Percentiles rank a stretch among this genome's conserved stretches.
These are phyloP conservation scores for Leishmania amazonensis DNA, from an alignment of 208 protist species.

Conservation along the genomic window DNA sequence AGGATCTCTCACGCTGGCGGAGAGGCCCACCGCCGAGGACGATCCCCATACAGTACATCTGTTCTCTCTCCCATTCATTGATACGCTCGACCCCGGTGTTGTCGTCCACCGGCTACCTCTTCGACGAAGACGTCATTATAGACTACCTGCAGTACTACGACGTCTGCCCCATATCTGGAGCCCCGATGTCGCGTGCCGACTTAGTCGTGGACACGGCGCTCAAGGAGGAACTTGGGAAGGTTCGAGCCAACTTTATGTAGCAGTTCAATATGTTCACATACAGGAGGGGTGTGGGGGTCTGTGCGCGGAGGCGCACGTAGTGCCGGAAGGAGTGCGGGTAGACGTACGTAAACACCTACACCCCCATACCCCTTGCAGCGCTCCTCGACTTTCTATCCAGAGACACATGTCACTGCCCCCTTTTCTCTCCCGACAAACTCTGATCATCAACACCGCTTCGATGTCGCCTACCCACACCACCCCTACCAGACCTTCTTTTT, in stretches of 20 bases:
- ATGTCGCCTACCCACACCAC: background rate
- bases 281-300: background rate
- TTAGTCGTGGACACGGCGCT: conserved; percentile 47
- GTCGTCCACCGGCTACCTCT: conserved; percentile 50
- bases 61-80: conserved; percentile 41
- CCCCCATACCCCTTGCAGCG: too few relatives aligned
- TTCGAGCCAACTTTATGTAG: conserved; percentile 49
- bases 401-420: background rate
- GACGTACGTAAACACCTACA: background rate
- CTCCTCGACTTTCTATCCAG: background rate
- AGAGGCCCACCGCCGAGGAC: conserved; percentile 25
- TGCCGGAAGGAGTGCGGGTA: background rate
- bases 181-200: conserved; percentile 33
- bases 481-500: background rate
- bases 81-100: conserved; percentile 42
- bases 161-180: conserved; percentile 51
- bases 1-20: conserved; percentile 40
- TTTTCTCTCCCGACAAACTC: background rate
- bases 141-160: conserved; percentile 36
- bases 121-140: conserved; percentile 44
- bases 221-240: conserved; percentile 36
- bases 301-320: background rate
- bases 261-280: background rate
- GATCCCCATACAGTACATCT: conserved; percentile 50
- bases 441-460: background rate